Evolutionary conservation across 1,284 basidiomycete species (phyloP), one percentile per base, ranked within the genome.

Genomic region (Volvariella volvacea): DNA sequence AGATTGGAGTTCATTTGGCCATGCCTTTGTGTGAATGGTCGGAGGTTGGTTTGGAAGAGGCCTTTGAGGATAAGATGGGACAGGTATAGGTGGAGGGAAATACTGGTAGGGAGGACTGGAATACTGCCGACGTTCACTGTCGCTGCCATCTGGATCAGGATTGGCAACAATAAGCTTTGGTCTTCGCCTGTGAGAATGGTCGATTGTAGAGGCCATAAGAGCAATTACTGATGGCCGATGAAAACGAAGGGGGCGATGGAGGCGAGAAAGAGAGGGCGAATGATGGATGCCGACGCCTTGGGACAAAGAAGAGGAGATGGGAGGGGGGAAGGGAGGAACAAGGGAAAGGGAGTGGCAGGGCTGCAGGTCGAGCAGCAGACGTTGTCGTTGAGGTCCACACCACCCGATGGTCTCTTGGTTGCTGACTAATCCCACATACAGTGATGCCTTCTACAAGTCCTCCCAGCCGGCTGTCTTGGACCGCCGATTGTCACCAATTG

Each of bases 121-220:
- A 52, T 45, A 49, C 42, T 12, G 46, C 40, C 40, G 51, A 43
- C 36, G 51, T 46, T 51, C 54, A 42, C 55, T 59, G 46, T 53
- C 59, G 50, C 63, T 65, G 41, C 69, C 67, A 44, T 68, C 76
- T 32, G 75, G 73, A 55, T 73, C 68, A 10, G 76, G 77, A 57
- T 85, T 85, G 47, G 73, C 71, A 52, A 85, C 71, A 57, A 76
- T 70, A 41, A 82, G 71, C 44, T 74, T 57, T 45, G 60, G 58
- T 44, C 63, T 63, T 20, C 39, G 44, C 48, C 53, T 60, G 25
- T 28, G 6, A 6, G 25, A 28, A 12, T 28, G 25, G 6, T 28
- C 25, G 12, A 28, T 28, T 6, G 25, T 28, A 6, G 25, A 28
- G 25, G 25, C 25, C 25, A 28, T 28, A 28, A 28, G 25, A 28